phyloP scores from a whole-genome alignment of 2,329 filamentous ascomycete species.

The Annulohypoxylon truncatum region DNA sequence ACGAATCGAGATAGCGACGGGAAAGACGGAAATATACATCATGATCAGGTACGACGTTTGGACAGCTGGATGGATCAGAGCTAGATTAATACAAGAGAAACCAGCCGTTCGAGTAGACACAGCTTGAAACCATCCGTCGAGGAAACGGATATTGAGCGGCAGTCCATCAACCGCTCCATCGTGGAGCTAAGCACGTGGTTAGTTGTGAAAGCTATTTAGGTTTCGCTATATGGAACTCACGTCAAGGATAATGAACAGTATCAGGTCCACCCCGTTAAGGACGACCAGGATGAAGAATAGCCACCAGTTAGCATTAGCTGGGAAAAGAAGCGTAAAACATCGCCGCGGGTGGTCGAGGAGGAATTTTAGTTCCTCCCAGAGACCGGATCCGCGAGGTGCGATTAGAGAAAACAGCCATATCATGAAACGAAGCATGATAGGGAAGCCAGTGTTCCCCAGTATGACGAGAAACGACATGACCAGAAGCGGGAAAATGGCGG shows the following conservation, averaged over 20 bases:
- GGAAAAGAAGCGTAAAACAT: constrained; percentile 95
- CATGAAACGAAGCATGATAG: constrained; percentile 90
- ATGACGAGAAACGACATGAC: constrained; percentile 88
- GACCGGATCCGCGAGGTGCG: constrained; percentile 71
- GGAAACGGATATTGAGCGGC: constrained; percentile 78
- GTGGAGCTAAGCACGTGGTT: constrained; percentile 67
- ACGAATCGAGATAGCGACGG: constrained; percentile 94
- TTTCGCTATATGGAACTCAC: constrained; percentile 59
- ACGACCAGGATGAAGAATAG: constrained; percentile 85
- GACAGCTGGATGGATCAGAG: constrained; percentile 85
- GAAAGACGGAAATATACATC: constrained; percentile 99
- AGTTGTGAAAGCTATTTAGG: constrained; percentile 21
- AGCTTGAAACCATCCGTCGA: constrained; percentile 92
- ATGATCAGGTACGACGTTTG: constrained; percentile 96
- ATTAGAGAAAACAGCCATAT: constrained; percentile 84
- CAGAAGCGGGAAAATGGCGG: constrained; percentile 79
- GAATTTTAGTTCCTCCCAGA: constrained; percentile 93
- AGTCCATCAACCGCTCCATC: constrained; percentile 74
- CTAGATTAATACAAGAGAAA: constrained; percentile 83
- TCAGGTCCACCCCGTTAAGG: constrained; percentile 85
- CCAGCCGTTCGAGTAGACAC: constrained; percentile 90
- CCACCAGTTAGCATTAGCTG: constrained; percentile 93
- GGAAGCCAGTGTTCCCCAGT: constrained; percentile 95
- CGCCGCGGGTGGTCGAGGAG: constrained; percentile 93
- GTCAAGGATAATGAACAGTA: constrained; percentile 94